Conservation (phyloP, 345 rosid species). For the Acer saccharum region DNA sequence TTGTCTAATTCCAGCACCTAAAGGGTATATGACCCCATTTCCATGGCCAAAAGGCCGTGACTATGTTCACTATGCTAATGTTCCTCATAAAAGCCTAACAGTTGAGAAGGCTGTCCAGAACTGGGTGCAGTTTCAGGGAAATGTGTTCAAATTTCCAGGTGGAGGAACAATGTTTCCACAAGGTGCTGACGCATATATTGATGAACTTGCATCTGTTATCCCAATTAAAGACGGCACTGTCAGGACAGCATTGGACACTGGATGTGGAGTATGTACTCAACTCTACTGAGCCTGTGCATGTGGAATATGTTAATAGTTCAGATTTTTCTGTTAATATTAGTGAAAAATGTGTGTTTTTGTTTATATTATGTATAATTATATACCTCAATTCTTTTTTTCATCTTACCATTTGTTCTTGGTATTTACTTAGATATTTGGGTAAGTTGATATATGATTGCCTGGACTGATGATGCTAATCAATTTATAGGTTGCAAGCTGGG, state of each 20-base stretch:
- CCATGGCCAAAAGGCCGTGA: constrained; percentile 98
- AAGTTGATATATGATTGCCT: constrained; percentile 10
- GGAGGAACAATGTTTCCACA: constrained; percentile 99
- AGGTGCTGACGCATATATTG: constrained; percentile 95
- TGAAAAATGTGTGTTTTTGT: background rate
- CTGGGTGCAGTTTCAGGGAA: constrained; percentile 91
- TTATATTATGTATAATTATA: background rate
- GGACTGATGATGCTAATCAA: constrained; percentile 11
- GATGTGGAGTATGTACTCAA: constrained; percentile 75
- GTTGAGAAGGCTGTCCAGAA: constrained; percentile 91
- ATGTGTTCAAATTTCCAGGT: constrained; percentile 94
- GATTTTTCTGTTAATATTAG: constrained; percentile 1
- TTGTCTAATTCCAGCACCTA: constrained; percentile 93
- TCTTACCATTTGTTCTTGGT: background rate
- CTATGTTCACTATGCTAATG: constrained; percentile 89
- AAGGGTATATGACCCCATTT: constrained; percentile 86
- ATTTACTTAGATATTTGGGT: background rate
- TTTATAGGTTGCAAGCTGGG: constrained; percentile 97
- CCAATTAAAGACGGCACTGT: constrained; percentile 89
- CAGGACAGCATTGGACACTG: constrained; percentile 94
- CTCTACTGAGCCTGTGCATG: constrained; percentile 1
- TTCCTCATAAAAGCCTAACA: constrained; percentile 84
- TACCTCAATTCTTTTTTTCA: background rate
- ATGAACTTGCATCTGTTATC: constrained; percentile 82
- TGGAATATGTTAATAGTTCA: background rate